These are phyloP conservation scores for Torulaspora delbrueckii DNA, from an alignment of 805 yeast species.

Conservation along the genomic window DNA sequence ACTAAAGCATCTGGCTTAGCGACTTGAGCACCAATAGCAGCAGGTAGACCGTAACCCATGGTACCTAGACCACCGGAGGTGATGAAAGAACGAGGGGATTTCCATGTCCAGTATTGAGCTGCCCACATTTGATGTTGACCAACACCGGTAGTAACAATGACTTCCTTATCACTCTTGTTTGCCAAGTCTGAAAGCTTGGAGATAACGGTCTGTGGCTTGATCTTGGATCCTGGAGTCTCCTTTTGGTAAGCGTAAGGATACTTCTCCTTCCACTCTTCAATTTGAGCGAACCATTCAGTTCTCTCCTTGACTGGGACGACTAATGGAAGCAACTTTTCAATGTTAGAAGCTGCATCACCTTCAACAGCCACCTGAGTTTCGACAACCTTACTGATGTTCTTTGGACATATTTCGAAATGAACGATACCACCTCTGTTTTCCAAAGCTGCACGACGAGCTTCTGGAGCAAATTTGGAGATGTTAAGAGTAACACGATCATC, in stretches of 20 bases:
- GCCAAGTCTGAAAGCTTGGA: slow-evolving; percentile 72
- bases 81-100: slow-evolving; percentile 83
- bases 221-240: slow-evolving; percentile 73
- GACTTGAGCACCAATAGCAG: slow-evolving; percentile 97
- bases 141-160: slow-evolving; percentile 93
- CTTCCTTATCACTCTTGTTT: slow-evolving; percentile 52
- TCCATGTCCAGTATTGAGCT: slow-evolving; percentile 96
- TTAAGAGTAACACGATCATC: slow-evolving; percentile 97
- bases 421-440: slow-evolving; percentile 92
- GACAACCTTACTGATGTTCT: slow-evolving; percentile 96
- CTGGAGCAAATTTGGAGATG: slow-evolving; percentile 86
- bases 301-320: slow-evolving; percentile 61
- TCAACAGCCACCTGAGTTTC: slow-evolving; percentile 94
- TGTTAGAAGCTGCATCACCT: slow-evolving; percentile 86
- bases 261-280: slow-evolving; percentile 76
- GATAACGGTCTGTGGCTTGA: slow-evolving; percentile 92
- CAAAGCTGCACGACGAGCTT: slow-evolving; percentile 80
- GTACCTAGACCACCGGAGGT: slow-evolving; percentile 99
- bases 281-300: slow-evolving; percentile 71
- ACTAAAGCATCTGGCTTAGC: slow-evolving; percentile 93
- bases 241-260: slow-evolving; percentile 79
- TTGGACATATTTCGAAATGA: slow-evolving; percentile 93
- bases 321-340: slow-evolving; percentile 67
- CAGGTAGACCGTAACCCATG: slow-evolving; percentile 96
- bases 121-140: slow-evolving; percentile 99